A percentile compares a stretch with the other conserved stretches of the same genome.
These are phyloP conservation scores for Manihot esculenta DNA, from an alignment of 441 rosid species.

Conservation along the genomic window DNA sequence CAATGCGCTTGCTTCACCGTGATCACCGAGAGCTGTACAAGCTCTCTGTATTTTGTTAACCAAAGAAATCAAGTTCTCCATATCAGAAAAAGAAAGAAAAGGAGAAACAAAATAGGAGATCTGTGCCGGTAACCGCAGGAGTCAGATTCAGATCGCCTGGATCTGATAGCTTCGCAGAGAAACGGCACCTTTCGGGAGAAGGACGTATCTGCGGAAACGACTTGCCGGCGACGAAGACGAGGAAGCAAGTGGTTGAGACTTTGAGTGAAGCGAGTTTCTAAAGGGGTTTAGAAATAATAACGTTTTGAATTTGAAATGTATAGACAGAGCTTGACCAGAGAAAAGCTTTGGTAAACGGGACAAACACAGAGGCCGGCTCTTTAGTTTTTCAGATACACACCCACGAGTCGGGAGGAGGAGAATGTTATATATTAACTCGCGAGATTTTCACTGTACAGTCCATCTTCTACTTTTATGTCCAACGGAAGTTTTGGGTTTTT, in stretches of 20 bases:
- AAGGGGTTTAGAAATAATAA: background rate
- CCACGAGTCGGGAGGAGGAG: background rate
- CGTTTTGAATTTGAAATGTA: background rate
- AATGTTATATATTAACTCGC: background rate
- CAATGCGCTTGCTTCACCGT: conserved; percentile 84
- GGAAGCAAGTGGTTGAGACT: background rate
- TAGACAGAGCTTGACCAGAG: too few relatives aligned
- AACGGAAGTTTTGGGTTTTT: too few relatives aligned
- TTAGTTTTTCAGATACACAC: background rate
- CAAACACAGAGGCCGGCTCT: conserved; percentile 8
- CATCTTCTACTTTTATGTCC: background rate
- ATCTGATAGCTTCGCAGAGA: conserved; percentile 35
- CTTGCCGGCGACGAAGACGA: background rate
- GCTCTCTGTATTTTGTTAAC: conserved; percentile 99
- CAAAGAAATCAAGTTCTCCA: conserved; percentile 90
- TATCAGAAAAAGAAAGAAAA: conserved; percentile 16
- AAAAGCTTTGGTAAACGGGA: background rate
- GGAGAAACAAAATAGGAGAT: background rate
- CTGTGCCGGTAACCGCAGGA: conserved; percentile 9
- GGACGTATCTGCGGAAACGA: conserved; percentile 23
- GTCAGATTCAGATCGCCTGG: conserved; percentile 42
- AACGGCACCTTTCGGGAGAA: conserved; percentile 9
- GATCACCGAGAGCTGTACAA: conserved; percentile 97
- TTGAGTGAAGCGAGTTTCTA: conserved; percentile 19
- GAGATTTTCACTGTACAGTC: background rate